A percentile compares a stretch with the other conserved stretches of the same genome.
phyloP scores from a whole-genome alignment of 129 eudicot species.

The Saposhnikovia divaricata region DNA sequence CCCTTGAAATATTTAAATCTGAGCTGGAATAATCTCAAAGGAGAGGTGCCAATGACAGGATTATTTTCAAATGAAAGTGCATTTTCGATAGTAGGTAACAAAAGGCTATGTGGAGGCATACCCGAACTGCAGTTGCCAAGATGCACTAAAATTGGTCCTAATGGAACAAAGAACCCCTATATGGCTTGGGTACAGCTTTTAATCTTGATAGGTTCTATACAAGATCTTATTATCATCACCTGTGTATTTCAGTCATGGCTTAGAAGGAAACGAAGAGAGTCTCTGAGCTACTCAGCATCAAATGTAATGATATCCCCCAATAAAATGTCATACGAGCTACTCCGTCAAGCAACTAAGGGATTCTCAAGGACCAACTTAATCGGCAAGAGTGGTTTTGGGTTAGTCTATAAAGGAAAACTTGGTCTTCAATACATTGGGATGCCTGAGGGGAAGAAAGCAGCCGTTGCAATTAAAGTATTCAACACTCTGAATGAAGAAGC shows the following conservation, averaged over 20 bases:
- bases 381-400: constrained; percentile 25
- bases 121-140: neutral
- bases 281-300: neutral
- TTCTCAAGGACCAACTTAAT: constrained; percentile 30
- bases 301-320: neutral
- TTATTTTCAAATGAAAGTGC: neutral
- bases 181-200: neutral
- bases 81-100: constrained; percentile 8
- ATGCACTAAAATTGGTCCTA: neutral
- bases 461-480: constrained; percentile 43
- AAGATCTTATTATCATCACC: neutral
- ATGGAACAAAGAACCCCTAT: neutral
- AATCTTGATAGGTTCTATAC: neutral
- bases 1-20: neutral
- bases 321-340: constrained; percentile 26
- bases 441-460: constrained; percentile 4
- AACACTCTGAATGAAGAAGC: constrained; percentile 24
- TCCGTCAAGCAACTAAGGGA: constrained; percentile 41
- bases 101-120: constrained; percentile 8
- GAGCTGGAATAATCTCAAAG: constrained; percentile 6
- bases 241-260: neutral
- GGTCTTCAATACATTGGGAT: neutral
- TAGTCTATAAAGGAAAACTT: constrained; percentile 32
- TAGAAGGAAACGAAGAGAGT: neutral
- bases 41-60: neutral